Evolutionary conservation across 352 stramenopile species (phyloP).

Genomic region (Peronosclerospora sorghi): DNA sequence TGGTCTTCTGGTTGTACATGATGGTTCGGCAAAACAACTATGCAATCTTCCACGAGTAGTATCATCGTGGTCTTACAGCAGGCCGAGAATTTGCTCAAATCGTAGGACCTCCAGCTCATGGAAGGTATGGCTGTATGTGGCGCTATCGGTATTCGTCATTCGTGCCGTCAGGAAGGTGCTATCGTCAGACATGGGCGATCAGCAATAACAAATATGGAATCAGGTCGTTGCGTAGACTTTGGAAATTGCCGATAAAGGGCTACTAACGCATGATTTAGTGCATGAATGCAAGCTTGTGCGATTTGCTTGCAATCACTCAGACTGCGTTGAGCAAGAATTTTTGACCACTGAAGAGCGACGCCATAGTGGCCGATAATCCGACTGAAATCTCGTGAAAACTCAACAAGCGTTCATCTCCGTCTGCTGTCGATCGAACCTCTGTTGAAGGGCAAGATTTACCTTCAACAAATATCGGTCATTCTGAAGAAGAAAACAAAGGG

Average conservation of each 20-base stretch:
- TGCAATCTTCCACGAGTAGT: constrained; percentile 28
- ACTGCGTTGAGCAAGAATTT: constrained; percentile 19
- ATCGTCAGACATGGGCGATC: constrained; percentile 21
- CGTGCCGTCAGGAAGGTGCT: constrained; percentile 14
- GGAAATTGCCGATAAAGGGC: constrained; percentile 22
- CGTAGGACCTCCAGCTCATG: constrained; percentile 19
- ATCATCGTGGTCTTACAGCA: constrained; percentile 29
- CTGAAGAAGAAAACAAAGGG: too few species aligned
- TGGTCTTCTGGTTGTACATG: constrained; percentile 27
- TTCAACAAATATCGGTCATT: too few species aligned
- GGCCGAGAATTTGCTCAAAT: constrained; percentile 20
- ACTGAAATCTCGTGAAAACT: too few species aligned
- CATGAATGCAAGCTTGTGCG: constrained; percentile 59
- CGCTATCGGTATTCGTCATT: constrained; percentile 23
- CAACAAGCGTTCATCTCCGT: too few species aligned
- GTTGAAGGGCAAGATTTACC: too few species aligned
- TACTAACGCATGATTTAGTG: constrained; percentile 18
- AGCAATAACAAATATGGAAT: constrained; percentile 25
- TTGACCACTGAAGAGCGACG: constrained; percentile 29
- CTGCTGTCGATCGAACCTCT: too few species aligned
- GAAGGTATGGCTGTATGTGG: constrained; percentile 27
- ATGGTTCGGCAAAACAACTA: constrained; percentile 32
- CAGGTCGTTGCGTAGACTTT: constrained; percentile 31
- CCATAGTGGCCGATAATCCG: too few species aligned
- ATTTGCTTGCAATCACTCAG: constrained; percentile 24